Conservation (phyloP, 257 asterid genomes). For the Primulina huaijiensis region DNA sequence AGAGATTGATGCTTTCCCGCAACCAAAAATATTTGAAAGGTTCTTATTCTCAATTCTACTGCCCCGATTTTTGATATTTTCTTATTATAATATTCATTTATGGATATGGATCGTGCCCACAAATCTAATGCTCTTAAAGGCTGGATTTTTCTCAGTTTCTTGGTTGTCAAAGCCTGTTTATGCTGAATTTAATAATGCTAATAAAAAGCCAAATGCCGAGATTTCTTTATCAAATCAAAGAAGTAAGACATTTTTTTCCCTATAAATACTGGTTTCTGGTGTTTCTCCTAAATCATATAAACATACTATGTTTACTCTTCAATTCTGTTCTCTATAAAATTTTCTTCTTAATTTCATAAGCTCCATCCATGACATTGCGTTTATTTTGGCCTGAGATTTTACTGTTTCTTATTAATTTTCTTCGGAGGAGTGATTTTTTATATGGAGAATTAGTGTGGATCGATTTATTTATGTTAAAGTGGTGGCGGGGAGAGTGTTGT, state of each 20-base stretch:
- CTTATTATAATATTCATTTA: not conserved
- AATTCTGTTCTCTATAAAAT: not conserved
- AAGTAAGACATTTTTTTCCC: not conserved
- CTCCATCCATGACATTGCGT: not conserved
- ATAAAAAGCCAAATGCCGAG: not conserved
- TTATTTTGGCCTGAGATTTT: not conserved
- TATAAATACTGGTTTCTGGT: not conserved
- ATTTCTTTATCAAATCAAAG: not conserved
- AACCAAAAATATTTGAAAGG: not conserved
- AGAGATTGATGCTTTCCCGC: not conserved
- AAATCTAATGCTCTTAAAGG: not conserved
- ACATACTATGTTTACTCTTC: not conserved
- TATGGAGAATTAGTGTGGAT: not conserved
- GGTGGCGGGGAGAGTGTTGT: not conserved
- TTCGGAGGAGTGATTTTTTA: not conserved
- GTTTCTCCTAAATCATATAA: not conserved
- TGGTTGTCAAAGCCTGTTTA: not conserved
- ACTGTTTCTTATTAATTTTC: not conserved
- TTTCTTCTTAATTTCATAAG: not conserved
- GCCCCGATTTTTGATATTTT: too few relatives aligned
- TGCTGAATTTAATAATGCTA: not conserved
- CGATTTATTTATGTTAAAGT: not conserved
- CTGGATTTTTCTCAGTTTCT: not conserved
- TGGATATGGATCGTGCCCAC: not conserved
- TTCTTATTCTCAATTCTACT: not conserved